Base-by-base conservation (phyloP, 306 rosid genomes). In the Quercus berberidifolia region DNA sequence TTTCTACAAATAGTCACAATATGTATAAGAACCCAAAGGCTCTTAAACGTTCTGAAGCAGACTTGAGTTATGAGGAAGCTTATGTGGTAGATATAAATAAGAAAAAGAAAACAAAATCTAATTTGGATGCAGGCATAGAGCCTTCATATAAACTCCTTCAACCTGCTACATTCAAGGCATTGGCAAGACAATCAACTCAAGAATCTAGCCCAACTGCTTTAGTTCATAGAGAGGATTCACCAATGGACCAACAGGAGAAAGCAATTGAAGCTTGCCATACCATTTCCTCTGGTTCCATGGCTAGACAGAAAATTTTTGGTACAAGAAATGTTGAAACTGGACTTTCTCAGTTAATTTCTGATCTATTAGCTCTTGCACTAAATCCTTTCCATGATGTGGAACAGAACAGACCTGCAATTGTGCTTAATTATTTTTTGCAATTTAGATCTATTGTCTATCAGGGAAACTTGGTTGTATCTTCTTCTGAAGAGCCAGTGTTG, bases 341-440 rank as follows among this genome's bases (percentile, higher is more conserved):
- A 31, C 56, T 55, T 20, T 21, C 7, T 30, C 43, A 9, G 21
- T 11, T 55, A 38, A 10, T 67, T 31, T 38, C 13, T 35, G 38
- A 55, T 8, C 26, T 77, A 28, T 49, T 31, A 13, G 80, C 68
- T 55, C 75, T 77, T 68, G 80, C 80, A 15, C 25, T 52, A 68
- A 51, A 77, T 55, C 80, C 75, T 55, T 54, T n/a, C 68, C 56
- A 55, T 35, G 56, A 35, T 31, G 17, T 15, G 55, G 68, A 68
- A 68, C 56, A 68, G 18, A 77, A 52, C 9, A 77, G 54, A 6
- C 5, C 35, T 13, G 64, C 18, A 31, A 68, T 5, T 23, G 49
- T 63, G 55, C 31, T 41, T 26, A 54, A 60, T 14, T 63, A 18
- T 26, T 4, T 63, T 49, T 26, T 76, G 31, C 62, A 28, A 63